Conservation (phyloP, 176 grass and related monocot species). For the Oryza coarctata region DNA sequence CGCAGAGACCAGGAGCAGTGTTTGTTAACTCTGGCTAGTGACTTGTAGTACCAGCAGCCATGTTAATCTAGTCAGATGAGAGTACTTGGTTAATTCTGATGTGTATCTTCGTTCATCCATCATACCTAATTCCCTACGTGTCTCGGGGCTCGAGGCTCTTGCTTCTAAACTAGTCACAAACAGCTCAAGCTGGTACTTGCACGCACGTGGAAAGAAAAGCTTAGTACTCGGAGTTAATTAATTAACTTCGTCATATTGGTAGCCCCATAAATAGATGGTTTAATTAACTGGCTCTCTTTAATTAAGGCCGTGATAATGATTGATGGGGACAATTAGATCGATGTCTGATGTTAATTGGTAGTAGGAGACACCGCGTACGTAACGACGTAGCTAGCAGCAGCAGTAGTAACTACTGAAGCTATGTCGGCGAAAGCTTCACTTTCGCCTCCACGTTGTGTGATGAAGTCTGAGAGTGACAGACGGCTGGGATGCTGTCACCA, state of each 20-base stretch:
- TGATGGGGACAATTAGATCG: background rate
- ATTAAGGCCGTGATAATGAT: background rate
- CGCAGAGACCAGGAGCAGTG: background rate
- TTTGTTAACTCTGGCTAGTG: background rate
- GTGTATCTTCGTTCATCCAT: background rate
- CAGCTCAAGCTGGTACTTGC: background rate
- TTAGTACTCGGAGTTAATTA: background rate
- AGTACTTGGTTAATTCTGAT: background rate
- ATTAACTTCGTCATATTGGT: background rate
- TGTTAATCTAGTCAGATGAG: background rate
- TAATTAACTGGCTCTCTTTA: background rate
- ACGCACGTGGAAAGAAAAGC: background rate
- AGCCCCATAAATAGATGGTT: background rate
- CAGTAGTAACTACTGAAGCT: background rate
- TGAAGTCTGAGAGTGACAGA: background rate
- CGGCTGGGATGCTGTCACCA: background rate
- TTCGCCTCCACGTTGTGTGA: background rate
- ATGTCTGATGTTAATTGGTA: background rate
- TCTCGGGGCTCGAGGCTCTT: conserved; percentile 15
- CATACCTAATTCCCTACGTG: background rate
- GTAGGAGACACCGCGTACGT: no score
- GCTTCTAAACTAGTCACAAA: background rate
- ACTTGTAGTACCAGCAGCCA: background rate
- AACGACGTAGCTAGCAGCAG: background rate
- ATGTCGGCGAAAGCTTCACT: background rate